These are phyloP conservation scores for Kokia cookei DNA, from an alignment of 441 rosid genomes.

Conservation along the genomic window DNA sequence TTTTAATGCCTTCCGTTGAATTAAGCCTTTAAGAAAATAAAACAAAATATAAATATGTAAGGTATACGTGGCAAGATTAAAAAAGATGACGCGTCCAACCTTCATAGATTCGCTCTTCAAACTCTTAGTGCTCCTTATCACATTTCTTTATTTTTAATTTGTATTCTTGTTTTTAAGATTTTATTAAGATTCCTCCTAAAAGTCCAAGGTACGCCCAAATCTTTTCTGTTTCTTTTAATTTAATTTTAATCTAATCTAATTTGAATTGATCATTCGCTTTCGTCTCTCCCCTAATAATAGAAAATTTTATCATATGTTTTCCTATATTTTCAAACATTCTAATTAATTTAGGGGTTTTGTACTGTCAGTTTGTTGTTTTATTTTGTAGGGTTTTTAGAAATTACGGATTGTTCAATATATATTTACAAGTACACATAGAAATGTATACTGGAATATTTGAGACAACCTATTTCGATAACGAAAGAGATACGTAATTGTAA, in stretches of 20 bases:
- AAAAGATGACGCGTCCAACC: background rate
- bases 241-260: background rate
- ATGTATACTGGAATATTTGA: background rate
- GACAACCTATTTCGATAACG: background rate
- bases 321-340: background rate
- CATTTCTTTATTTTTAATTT: background rate
- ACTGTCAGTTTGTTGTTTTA: background rate
- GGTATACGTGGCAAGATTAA: background rate
- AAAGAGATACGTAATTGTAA: background rate
- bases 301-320: background rate
- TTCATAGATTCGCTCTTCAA: background rate
- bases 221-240: background rate
- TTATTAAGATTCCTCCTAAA: background rate
- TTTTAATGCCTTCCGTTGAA: no score
- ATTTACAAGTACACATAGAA: background rate
- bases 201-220: background rate
- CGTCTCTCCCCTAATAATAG: background rate
- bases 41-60: no score
- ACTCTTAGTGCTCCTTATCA: background rate
- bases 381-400: background rate
- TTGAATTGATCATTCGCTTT: background rate
- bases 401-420: background rate
- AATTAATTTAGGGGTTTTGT: background rate
- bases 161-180: no score
- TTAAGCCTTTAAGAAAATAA: no score